Evolutionary conservation across 371 early-diverging fungal species (phyloP), one percentile per base, ranked within the genome.

Genomic region (Mucor plumbeus): DNA sequence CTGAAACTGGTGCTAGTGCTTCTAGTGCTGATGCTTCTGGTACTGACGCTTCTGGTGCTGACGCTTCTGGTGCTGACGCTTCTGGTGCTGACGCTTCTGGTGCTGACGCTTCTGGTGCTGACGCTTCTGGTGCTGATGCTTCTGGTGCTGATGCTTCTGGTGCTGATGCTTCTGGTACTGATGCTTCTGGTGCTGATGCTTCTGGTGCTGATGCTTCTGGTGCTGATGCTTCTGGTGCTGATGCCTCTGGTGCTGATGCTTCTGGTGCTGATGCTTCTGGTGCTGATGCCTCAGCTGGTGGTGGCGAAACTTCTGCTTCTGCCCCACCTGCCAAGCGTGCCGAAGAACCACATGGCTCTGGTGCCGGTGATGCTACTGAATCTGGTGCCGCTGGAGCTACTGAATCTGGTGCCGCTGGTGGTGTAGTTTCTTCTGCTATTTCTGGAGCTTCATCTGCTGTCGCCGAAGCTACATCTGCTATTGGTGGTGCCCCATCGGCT

Each of bases 201-300:
- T 44, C 63, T 50, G 73, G 72, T 48, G 73, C 53, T 41, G 72
- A 73, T 53, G 50, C 65, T n/a, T 58, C 60, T 19, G 54, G 63
- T 59, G 67, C 69, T 26, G 71, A 68, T 41, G 65, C 69, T 55
- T 60, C 68, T 43, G 17, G 39, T 56, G 14, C 55, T 40, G 39
- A 38, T 19, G 57, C 64, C 35, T 35, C 69, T 38, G 17, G 58
- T 33, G 61, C 39, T 19, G 38, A 65, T 40, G 43, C 41, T n/a
- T 13, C 7, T 15, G 14, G 47, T 19, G 50, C 50, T 60, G 59
- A 69, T 36, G 35, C 70, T 34, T 69, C 53, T 48, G 64, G 57
- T n/a, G 56, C 53, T 17, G 70, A 43, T 11, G 68, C 53, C 14
- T 31, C 53, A 1, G 31, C 53, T 13, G 53, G 53, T 31, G 53